Percentiles rank a stretch among this genome's conserved stretches.
Conservation (phyloP, 2,329 filamentous ascomycete genomes). For the Talaromyces sp. region DNA sequence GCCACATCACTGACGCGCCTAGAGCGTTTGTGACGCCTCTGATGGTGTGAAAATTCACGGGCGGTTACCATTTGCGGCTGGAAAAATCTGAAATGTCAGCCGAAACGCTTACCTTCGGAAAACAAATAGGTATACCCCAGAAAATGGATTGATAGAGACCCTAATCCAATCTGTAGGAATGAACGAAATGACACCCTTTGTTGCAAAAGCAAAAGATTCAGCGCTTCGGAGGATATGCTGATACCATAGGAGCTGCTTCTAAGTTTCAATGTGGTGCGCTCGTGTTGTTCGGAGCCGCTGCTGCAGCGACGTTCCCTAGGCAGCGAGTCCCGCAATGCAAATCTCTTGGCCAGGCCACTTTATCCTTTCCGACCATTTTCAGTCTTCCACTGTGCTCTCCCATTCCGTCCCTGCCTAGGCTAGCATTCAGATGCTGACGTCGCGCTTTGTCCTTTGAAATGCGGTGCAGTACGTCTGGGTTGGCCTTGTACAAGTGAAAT, state of each 20-base stretch:
- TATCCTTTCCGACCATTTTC: not conserved
- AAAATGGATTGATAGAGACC: not conserved
- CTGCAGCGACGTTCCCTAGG: constrained; percentile 10
- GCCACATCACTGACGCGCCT: constrained; percentile 6
- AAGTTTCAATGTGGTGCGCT: not conserved
- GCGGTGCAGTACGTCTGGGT: not conserved
- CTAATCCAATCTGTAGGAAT: not conserved
- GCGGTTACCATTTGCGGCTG: constrained; percentile 1
- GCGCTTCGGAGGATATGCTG: not conserved
- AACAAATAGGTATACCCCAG: not conserved
- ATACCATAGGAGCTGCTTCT: not conserved
- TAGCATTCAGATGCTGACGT: not conserved
- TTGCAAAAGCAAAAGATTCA: not conserved
- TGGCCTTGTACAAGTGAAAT: constrained; percentile 6
- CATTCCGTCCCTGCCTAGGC: not conserved
- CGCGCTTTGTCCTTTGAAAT: not conserved
- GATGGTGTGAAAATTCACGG: constrained; percentile 1
- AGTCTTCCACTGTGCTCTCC: not conserved
- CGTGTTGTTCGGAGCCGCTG: constrained; percentile 7
- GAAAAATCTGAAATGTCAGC: not conserved
- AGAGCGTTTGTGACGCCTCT: constrained; percentile 17
- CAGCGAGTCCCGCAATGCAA: constrained; percentile 12
- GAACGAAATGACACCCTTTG: not conserved
- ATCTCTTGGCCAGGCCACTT: constrained; percentile 8
- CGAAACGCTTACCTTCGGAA: constrained; percentile 10